Base-by-base conservation (phyloP, 169 alveolate species). In the Plasmodium ovale region DNA sequence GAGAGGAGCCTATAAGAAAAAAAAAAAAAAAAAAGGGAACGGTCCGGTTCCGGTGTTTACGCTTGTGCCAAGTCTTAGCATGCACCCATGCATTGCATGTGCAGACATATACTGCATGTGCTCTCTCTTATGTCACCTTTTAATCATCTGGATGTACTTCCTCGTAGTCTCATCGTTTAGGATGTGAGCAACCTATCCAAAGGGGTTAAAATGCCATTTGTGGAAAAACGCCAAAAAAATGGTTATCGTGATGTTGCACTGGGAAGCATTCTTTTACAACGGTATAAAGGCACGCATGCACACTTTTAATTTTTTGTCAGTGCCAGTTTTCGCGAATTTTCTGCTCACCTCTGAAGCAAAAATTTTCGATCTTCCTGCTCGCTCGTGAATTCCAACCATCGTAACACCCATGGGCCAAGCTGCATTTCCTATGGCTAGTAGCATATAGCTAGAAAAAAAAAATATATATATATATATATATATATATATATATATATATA, bases 321-420 rank as follows among this genome's bases (percentile, higher is more conserved):
- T 31, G 10, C 35, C 62, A 12, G 23, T 56, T 58, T 82, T 14
- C n/a, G 19, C 65, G 37, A 35, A 16, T 70, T 47, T 54, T 39
- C 37, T 95, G 25, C 96, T 97, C 19, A 97, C 97, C 73, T 97
- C 97, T 37, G 97, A 93, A 2, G 97, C 94, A 79, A 88, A 96
- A 42, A 97, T 96, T 79, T 95, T 94, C 16, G 98, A 95, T 73
- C 98, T 89, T 29, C 98, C 98, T 35, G 98, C 96, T 71, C 99
- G 92, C 89, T 96, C 98, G 92, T 97, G 99, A 35, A 97, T 97
- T 35, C 98, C 98, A 56, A 97, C 98, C 98, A 96, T 96, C 44
- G 98, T 96, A 16, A 97, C 98, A 9, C 99, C 99, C 97, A 93
- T 93, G 23, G 98, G 99, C 99, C 99, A 97, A 4, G 99, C 98